Conservation (phyloP, 2,329 filamentous ascomycete species). For the Hypoxylon sp. region DNA sequence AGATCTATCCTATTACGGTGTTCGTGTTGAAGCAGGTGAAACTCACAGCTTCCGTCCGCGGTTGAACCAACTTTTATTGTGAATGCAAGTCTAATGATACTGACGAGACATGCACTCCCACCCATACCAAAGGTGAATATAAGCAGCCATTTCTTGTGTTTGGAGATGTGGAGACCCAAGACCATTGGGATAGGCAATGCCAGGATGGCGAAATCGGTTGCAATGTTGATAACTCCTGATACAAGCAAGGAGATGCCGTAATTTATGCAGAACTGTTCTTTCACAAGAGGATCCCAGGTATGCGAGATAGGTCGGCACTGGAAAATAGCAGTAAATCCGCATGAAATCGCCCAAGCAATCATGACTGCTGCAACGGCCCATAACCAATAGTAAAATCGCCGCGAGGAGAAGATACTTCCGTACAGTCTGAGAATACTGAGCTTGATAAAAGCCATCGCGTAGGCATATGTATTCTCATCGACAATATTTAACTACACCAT, state of each 20-base stretch:
- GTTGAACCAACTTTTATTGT: constrained; percentile 16
- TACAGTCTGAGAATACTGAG: constrained; percentile 30
- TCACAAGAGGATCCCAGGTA: constrained; percentile 1
- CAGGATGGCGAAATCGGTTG: constrained; percentile 25
- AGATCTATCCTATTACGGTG: not conserved
- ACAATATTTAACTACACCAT: not conserved
- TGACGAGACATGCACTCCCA: constrained; percentile 28
- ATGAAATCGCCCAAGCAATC: constrained; percentile 4
- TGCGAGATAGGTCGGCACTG: constrained; percentile 24
- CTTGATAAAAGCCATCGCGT: constrained; percentile 23
- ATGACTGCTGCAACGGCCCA: constrained; percentile 7
- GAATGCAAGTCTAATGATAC: constrained; percentile 25
- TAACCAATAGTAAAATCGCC: constrained; percentile 7
- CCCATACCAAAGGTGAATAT: constrained; percentile 24
- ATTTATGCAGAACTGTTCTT: constrained; percentile 16
- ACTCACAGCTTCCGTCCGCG: constrained; percentile 25
- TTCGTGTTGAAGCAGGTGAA: not conserved
- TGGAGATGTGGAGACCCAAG: not conserved
- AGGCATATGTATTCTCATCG: constrained; percentile 8
- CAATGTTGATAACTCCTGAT: constrained; percentile 24
- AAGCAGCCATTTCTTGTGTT: constrained; percentile 21
- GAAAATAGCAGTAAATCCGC: not conserved
- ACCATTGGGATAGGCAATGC: constrained; percentile 19
- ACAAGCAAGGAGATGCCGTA: constrained; percentile 16
- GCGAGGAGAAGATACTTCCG: constrained; percentile 15